Conservation (phyloP, 495 filamentous ascomycete species). For the Aspergillus avenaceus region DNA sequence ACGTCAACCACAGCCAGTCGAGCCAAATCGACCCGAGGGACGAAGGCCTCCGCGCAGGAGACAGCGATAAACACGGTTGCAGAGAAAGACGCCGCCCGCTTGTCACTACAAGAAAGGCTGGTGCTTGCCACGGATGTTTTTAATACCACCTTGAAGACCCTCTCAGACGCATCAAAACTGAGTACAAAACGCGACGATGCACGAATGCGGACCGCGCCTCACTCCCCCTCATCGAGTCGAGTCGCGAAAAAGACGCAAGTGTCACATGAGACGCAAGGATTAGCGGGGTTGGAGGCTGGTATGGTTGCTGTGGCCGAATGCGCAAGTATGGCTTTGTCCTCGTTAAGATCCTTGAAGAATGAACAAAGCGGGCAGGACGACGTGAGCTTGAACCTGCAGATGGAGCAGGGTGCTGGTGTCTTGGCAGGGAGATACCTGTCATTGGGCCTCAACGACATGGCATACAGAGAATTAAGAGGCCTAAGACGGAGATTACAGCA, state of each 20-base stretch:
- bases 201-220: conserved; percentile 14
- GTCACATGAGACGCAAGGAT: conserved; percentile 6
- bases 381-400: conserved; percentile 60
- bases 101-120: conserved; percentile 58
- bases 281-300: conserved; percentile 25
- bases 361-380: conserved; percentile 42
- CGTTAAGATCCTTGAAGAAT: conserved; percentile 57
- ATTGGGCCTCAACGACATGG: conserved; percentile 68
- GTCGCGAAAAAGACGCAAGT: conserved; percentile 31
- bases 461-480: conserved; percentile 69
- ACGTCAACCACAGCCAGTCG: conserved; percentile 28
- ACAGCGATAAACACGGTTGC: conserved; percentile 23
- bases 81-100: conserved; percentile 32
- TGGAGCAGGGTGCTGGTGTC: conserved; percentile 79
- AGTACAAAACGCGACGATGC: conserved; percentile 12
- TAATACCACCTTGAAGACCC: conserved; percentile 67
- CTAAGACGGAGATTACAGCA: conserved; percentile 60
- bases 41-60: conserved; percentile 25
- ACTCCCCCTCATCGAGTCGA: conserved; percentile 49
- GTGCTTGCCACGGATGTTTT: conserved; percentile 78
- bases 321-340: conserved; percentile 66
- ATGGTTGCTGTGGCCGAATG: conserved; percentile 61
- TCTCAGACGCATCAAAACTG: conserved; percentile 67
- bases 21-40: conserved; percentile 29
- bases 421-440: conserved; percentile 69